Evolutionary conservation across 208 protist species (phyloP).

Genomic region (Acanthamoeba sp.): DNA sequence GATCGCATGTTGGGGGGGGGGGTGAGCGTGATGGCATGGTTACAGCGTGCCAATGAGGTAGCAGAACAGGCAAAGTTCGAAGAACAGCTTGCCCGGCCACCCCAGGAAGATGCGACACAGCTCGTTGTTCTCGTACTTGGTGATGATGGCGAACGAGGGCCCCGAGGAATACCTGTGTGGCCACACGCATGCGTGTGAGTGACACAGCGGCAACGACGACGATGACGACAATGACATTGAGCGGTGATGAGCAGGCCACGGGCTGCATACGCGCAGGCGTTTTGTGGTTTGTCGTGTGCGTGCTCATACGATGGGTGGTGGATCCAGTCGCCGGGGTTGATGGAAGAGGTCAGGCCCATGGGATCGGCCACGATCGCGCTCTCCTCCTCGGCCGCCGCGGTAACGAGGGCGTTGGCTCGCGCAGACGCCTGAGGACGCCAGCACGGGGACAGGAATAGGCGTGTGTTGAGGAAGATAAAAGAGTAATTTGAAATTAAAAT

Average conservation of each 20-base stretch:
- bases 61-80: neutral
- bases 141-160: neutral
- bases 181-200: neutral
- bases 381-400: neutral
- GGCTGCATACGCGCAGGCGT: no score
- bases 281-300: no score
- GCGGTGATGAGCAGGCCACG: no score
- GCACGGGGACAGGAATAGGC: neutral
- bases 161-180: no score
- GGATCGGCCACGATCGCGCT: neutral
- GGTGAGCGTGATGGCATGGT: neutral
- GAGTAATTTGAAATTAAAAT: no score
- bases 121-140: constrained; percentile 43
- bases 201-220: neutral
- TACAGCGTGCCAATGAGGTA: constrained; percentile 27
- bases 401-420: neutral
- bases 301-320: no score
- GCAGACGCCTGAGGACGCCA: neutral
- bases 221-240: no score
- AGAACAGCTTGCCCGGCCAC: constrained; percentile 18
- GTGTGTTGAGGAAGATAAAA: no score
- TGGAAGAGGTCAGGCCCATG: neutral
- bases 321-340: neutral
- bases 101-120: constrained; percentile 33
- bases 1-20: no score